A percentile compares a stretch with the other conserved stretches of the same genome.
Evolutionary conservation across 495 filamentous ascomycete genomes (phyloP).

Genomic region (Sphaerosporella brunnea): DNA sequence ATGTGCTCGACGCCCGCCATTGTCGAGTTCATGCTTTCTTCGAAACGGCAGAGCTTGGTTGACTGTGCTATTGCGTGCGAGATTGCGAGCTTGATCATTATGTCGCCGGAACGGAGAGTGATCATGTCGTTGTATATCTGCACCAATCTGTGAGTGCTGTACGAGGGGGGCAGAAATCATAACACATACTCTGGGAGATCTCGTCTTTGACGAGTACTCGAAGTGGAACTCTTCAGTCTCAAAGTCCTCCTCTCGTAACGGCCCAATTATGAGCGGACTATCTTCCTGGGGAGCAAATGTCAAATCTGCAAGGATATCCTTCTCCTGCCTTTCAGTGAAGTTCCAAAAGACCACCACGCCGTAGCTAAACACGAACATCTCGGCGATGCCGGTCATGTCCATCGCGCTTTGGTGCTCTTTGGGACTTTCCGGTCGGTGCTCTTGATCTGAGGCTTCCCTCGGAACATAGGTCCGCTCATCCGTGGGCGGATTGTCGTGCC

Average conservation of each 20-base stretch:
- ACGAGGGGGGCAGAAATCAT: neutral
- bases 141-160: neutral
- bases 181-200: conserved; percentile 46
- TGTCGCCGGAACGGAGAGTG: conserved; percentile 79
- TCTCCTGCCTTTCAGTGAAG: conserved; percentile 86
- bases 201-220: conserved; percentile 73
- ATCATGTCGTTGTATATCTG: conserved; percentile 96
- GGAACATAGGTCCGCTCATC: neutral
- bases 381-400: conserved; percentile 45
- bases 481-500: neutral
- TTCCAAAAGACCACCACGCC: conserved; percentile 99
- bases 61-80: conserved; percentile 94
- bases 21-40: conserved; percentile 86
- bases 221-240: conserved; percentile 99
- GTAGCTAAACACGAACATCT: conserved; percentile 97
- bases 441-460: neutral
- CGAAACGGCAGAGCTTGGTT: conserved; percentile 91
- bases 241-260: conserved; percentile 50
- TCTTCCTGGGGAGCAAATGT: conserved; percentile 56
- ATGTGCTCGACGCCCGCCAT: conserved; percentile 88
- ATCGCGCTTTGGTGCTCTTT: conserved; percentile 17
- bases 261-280: conserved; percentile 27
- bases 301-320: conserved; percentile 86
- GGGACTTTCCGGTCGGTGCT: conserved; percentile 15
- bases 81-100: conserved; percentile 98